phyloP scores from a whole-genome alignment of 2,329 filamentous ascomycete species.

The Fusarium nanum region DNA sequence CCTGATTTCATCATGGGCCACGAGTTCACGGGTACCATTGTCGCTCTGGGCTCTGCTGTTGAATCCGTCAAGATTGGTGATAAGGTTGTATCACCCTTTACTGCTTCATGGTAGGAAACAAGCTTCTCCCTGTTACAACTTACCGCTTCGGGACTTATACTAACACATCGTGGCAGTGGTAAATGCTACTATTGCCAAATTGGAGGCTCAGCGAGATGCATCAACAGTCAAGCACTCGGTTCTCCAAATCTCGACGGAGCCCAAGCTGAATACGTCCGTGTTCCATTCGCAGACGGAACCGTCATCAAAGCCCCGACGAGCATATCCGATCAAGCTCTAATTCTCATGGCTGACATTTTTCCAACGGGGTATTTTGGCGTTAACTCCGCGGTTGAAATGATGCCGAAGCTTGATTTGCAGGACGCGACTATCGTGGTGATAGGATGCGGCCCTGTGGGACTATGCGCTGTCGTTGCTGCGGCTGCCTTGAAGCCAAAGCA shows the following conservation, averaged over 20 bases:
- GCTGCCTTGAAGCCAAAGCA: conserved; percentile 78
- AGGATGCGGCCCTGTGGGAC: conserved; percentile 85
- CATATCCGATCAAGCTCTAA: conserved; percentile 78
- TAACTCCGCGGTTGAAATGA: conserved; percentile 77
- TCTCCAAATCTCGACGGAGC: conserved; percentile 76
- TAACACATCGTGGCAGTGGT: conserved; percentile 40
- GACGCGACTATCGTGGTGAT: conserved; percentile 79
- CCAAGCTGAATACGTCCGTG: conserved; percentile 84
- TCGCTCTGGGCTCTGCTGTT: conserved; percentile 74
- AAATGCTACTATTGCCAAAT: conserved; percentile 87
- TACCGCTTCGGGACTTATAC: fast-evolving
- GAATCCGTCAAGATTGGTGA: conserved; percentile 78
- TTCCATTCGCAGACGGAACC: conserved; percentile 84
- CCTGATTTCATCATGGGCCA: conserved; percentile 79
- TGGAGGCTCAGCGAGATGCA: conserved; percentile 81
- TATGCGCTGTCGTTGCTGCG: conserved; percentile 84
- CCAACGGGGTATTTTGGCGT: conserved; percentile 88
- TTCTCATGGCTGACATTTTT: conserved; percentile 94
- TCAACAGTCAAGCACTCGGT: conserved; percentile 77
- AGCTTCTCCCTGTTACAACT: conserved; percentile 11
- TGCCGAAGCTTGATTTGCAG: conserved; percentile 52
- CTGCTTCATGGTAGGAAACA: conserved; percentile 74
- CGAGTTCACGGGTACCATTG: conserved; percentile 84
- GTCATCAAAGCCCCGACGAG: conserved; percentile 73
- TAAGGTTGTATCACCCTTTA: conserved; percentile 86